Conservation (phyloP, 768 basidiomycete genomes). For the Daedaleopsis nitida region DNA sequence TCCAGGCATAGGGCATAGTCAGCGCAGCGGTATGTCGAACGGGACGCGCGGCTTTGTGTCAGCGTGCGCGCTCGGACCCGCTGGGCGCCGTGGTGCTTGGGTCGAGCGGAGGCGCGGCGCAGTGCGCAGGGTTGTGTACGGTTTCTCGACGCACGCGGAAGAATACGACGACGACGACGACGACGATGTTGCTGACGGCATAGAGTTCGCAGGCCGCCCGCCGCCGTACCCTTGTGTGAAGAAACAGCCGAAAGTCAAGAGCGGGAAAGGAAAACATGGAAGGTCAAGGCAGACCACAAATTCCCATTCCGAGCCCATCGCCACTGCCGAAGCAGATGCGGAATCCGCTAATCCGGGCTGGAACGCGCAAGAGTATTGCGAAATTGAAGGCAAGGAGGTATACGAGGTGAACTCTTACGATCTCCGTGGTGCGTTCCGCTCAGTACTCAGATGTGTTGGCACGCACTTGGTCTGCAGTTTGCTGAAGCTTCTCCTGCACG, state of each 20-base stretch:
- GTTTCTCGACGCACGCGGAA: constrained; percentile 33
- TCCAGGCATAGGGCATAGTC: constrained; percentile 18
- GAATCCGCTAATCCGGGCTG: background rate
- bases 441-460: background rate
- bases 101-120: constrained; percentile 49
- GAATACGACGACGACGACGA: constrained; percentile 10
- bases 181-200: constrained; percentile 6
- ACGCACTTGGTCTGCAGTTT: background rate
- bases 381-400: constrained; percentile 25
- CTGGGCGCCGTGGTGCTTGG: constrained; percentile 58
- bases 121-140: constrained; percentile 45
- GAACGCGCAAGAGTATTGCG: background rate
- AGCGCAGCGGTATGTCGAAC: constrained; percentile 24
- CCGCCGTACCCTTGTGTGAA: background rate
- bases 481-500: background rate
- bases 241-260: background rate
- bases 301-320: no score
- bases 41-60: constrained; percentile 50
- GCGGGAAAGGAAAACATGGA: background rate
- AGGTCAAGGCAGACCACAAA: no score
- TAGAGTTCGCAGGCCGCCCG: background rate
- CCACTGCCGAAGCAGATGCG: background rate
- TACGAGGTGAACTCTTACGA: constrained; percentile 35
- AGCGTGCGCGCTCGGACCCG: constrained; percentile 47
- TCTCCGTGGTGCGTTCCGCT: constrained; percentile 27